Base-by-base conservation (phyloP, 1,139 yeast species). In the Zygosaccharomyces sapae region DNA sequence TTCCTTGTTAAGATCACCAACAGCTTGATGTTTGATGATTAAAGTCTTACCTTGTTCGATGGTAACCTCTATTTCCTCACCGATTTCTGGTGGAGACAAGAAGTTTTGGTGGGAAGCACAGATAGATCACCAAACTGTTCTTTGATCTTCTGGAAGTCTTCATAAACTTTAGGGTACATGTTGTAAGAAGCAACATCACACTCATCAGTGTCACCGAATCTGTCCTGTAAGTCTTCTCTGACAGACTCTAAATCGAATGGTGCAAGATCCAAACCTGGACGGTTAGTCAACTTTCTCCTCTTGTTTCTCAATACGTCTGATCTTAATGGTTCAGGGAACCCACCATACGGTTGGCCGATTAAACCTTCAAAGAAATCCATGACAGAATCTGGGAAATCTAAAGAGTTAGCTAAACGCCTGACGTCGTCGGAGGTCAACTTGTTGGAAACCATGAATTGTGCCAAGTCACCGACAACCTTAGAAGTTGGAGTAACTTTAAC, bases 311-410 rank as follows among this genome's bases (percentile, higher is more conserved):
- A 80, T 54, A 92, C 79, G 67, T 90, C 86, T 41, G 96, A 76
- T 73, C 98, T 83, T 70, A 92, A 77, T 41, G 99, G 98, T 72
- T 92, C 99, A 46, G 98, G 98, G 95, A 94, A 92, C 5, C 99
- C 99, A 58, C 98, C 98, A 67, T 87, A 89, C 60, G 99, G 99
- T 62, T 92, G 92, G 66, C 99, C 99, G 89, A 94, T 92, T 66
- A 92, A 78, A 61, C 99, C 99, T 75, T 94, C 96, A 80, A 92
- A 89, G 77, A 92, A 92, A 72, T 94, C 98, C 66, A 92, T 78
- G 30, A 92, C 96, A 13, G 97, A 90, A 64, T 85, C 97, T 50
- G 99, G 99, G 95, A 92, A 92, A 70, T 92, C 97, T 62, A 92
- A 79, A 58, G 88, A 88, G 44, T 80, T 73, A 2, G 98, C 98